Percentiles rank a stretch among this genome's conserved stretches.
These are phyloP conservation scores for Elaeis oleifera DNA, from an alignment of 202 grass and related monocot genomes.

Conservation along the genomic window DNA sequence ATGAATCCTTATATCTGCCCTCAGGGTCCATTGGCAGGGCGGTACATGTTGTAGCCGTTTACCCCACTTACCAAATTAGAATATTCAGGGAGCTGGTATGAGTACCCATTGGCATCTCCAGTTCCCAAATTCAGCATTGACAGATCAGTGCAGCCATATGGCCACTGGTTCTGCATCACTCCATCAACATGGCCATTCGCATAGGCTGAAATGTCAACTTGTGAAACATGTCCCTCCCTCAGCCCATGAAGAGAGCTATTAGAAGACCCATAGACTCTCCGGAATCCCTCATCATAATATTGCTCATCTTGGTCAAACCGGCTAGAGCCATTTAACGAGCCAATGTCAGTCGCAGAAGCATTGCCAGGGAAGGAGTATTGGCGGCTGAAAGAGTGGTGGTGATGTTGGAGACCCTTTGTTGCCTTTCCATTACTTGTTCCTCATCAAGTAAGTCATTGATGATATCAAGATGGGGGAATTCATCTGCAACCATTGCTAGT, in stretches of 20 bases:
- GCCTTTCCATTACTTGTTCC: constrained; percentile 11
- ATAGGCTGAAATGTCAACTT: constrained; percentile 1
- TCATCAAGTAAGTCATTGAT: constrained; percentile 23
- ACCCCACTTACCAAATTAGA: background rate
- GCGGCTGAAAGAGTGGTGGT: constrained; percentile 1
- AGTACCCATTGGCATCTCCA: constrained; percentile 5
- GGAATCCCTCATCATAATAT: constrained; percentile 11
- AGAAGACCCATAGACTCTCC: background rate
- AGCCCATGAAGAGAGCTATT: constrained; percentile 1
- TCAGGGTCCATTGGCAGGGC: constrained; percentile 11
- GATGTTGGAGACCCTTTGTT: background rate
- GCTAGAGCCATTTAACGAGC: background rate
- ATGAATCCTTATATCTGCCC: background rate
- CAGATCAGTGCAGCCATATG: background rate
- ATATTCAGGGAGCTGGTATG: constrained; percentile 4
- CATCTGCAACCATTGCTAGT: background rate
- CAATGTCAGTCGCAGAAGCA: background rate
- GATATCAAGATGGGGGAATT: constrained; percentile 21
- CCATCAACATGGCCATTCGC: constrained; percentile 12
- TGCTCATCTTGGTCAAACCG: constrained; percentile 8
- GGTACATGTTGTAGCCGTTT: constrained; percentile 1
- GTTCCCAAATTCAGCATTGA: background rate
- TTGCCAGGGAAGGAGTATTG: constrained; percentile 14
- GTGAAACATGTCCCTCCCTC: background rate
- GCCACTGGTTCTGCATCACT: constrained; percentile 5